Evolutionary conservation across 2,329 filamentous ascomycete genomes (phyloP).

Genomic region (Colletotrichum eremochloae): DNA sequence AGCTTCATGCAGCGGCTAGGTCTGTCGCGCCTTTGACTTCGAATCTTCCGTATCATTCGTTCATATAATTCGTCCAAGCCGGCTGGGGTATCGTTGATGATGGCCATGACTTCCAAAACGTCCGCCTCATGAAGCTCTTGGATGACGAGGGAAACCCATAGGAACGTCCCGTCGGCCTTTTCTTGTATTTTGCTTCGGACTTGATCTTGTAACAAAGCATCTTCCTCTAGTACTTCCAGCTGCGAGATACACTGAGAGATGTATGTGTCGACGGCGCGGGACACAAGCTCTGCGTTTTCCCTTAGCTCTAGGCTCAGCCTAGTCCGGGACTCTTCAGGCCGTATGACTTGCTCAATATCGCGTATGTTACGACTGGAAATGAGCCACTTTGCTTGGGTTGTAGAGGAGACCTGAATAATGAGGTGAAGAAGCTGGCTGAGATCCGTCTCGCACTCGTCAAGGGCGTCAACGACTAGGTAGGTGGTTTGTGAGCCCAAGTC

Average conservation of each 20-base stretch:
- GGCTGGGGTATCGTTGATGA: not conserved
- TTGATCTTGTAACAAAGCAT: not conserved
- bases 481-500: not conserved
- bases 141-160: not conserved
- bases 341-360: not conserved
- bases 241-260: not conserved
- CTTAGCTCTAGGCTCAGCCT: not conserved
- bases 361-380: not conserved
- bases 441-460: not conserved
- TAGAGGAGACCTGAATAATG: not conserved
- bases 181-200: not conserved
- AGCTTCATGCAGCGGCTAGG: no score
- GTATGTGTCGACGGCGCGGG: not conserved
- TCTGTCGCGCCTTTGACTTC: not conserved
- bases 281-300: constrained; percentile 1
- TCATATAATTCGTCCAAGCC: not conserved
- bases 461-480: not conserved
- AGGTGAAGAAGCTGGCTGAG: not conserved
- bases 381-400: not conserved
- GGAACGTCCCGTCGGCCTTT: not conserved
- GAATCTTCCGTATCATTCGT: not conserved
- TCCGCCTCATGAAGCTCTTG: not conserved
- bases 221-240: not conserved
- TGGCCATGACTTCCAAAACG: not conserved
- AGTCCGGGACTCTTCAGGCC: not conserved